A percentile compares a stretch with the other conserved stretches of the same genome.
These are phyloP conservation scores for Linum tenue DNA, from an alignment of 345 rosid genomes.

Conservation along the genomic window DNA sequence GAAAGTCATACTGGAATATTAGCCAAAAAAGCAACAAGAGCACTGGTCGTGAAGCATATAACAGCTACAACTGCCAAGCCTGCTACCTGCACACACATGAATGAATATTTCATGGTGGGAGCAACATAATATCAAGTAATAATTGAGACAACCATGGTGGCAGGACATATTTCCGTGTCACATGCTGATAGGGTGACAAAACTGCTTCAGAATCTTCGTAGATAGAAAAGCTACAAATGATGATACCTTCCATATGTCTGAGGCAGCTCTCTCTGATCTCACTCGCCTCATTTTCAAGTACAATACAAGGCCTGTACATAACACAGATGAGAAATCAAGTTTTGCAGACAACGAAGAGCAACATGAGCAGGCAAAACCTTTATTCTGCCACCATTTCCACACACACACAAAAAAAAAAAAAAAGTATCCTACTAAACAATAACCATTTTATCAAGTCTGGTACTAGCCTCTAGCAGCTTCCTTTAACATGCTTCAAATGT, in stretches of 20 bases:
- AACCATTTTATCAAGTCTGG: no score
- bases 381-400: background rate
- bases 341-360: background rate
- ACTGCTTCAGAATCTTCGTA: background rate
- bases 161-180: background rate
- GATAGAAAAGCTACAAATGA: background rate
- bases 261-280: slow-evolving; percentile 51
- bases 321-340: background rate
- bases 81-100: slow-evolving; percentile 37
- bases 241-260: slow-evolving; percentile 57
- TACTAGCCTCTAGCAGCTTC: no score
- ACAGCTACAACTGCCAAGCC: slow-evolving; percentile 52
- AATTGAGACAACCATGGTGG: background rate
- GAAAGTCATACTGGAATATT: slow-evolving; percentile 40
- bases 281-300: slow-evolving; percentile 54
- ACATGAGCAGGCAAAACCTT: background rate
- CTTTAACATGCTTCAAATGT: no score
- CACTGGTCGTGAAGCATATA: slow-evolving; percentile 46
- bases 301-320: slow-evolving; percentile 37
- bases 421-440: background rate
- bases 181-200: background rate
- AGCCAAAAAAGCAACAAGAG: slow-evolving; percentile 39
- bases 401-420: background rate
- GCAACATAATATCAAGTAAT: background rate
- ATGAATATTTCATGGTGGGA: background rate